Conservation (phyloP, 148 eudicot genomes). For the Persicaria maculosa region DNA sequence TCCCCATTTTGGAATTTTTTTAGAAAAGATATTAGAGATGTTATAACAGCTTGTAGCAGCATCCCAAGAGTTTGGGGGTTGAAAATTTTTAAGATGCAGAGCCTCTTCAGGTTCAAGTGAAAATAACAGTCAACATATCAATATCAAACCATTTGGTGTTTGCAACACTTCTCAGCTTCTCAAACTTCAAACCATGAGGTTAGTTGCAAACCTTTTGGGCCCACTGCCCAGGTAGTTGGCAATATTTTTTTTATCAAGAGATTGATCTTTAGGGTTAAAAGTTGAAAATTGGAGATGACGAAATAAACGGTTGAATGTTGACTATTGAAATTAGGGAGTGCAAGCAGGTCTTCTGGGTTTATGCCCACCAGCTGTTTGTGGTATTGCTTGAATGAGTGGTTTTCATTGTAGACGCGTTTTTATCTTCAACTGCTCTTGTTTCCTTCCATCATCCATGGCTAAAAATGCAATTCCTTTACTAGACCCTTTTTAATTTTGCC, state of each 20-base stretch:
- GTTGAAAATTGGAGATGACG: background rate
- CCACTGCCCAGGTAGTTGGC: background rate
- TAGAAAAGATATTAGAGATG: no score
- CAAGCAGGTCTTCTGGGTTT: background rate
- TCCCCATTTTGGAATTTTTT: no score
- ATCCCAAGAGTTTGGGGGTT: background rate
- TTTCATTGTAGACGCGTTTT: conserved; percentile 11
- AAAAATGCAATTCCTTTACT: background rate
- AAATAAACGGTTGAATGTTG: background rate
- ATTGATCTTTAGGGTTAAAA: background rate
- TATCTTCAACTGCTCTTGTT: background rate
- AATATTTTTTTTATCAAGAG: background rate
- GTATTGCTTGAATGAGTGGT: background rate
- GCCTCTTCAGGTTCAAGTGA: no score
- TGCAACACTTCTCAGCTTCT: no score
- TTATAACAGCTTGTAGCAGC: background rate
- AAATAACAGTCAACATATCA: no score
- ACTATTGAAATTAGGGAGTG: background rate
- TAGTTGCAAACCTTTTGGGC: background rate
- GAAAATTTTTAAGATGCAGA: background rate
- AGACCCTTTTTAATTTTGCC: background rate
- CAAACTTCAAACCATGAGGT: background rate
- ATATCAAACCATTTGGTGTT: no score
- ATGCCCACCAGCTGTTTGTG: background rate
- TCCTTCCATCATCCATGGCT: background rate